A percentile compares a stretch with the other conserved stretches of the same genome.
phyloP scores from a whole-genome alignment of 2,329 filamentous ascomycete genomes.

The Fusarium oligoseptatum region DNA sequence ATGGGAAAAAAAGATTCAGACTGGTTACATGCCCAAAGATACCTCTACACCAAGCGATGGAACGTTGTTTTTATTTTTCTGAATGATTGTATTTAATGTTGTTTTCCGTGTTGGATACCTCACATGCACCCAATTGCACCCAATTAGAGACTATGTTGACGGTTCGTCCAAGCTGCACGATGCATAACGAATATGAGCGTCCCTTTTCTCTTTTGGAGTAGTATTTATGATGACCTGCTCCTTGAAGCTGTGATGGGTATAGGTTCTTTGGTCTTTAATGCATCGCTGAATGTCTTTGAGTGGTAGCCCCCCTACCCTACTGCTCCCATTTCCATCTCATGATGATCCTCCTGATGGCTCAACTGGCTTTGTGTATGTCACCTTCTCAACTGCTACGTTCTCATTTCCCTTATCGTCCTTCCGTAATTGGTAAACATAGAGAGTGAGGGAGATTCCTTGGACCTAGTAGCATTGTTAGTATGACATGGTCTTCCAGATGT shows the following conservation, averaged over 20 bases:
- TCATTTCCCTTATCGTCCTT: slow-evolving; percentile 83
- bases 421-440: slow-evolving; percentile 92
- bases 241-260: slow-evolving; percentile 45
- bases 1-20: slow-evolving; percentile 45
- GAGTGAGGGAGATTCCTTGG: slow-evolving; percentile 93
- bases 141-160: slow-evolving; percentile 37
- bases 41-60: slow-evolving; percentile 51
- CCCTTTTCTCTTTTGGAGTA: slow-evolving; percentile 24
- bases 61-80: slow-evolving; percentile 43
- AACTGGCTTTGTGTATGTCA: slow-evolving; percentile 85
- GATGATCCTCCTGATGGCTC: slow-evolving; percentile 67
- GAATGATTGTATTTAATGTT: slow-evolving; percentile 51
- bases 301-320: slow-evolving; percentile 13
- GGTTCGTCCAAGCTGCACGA: slow-evolving; percentile 30
- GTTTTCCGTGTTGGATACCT: slow-evolving; percentile 32
- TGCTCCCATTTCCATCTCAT: slow-evolving; percentile 29
- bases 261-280: slow-evolving; percentile 40
- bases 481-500: neutral
- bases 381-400: slow-evolving; percentile 87
- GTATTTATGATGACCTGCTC: slow-evolving; percentile 13
- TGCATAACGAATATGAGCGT: slow-evolving; percentile 37
- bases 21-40: slow-evolving; percentile 52
- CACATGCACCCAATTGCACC: slow-evolving; percentile 33
- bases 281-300: slow-evolving; percentile 34
- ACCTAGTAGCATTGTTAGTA: slow-evolving; percentile 68